Evolutionary conservation across 2,329 filamentous ascomycete genomes (phyloP).

Genomic region (Aurifilum marmelostoma): DNA sequence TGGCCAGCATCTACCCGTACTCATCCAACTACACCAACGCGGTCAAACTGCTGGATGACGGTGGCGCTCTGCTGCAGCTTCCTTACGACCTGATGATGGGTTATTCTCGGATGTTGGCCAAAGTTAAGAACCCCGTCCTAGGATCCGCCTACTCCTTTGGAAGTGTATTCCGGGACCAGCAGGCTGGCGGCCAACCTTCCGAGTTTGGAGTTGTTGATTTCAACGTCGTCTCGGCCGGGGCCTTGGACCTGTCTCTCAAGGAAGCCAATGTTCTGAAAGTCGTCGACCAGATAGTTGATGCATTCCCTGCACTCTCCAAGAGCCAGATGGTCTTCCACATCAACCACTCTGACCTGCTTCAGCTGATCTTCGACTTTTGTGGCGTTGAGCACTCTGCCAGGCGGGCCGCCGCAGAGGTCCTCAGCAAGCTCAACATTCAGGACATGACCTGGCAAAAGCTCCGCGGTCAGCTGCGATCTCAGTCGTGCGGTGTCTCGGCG

Average conservation of each 20-base stretch:
- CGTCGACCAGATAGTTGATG: constrained; percentile 82
- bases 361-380: constrained; percentile 88
- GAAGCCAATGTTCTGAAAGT: constrained; percentile 96
- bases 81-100: constrained; percentile 92
- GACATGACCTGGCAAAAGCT: constrained; percentile 84
- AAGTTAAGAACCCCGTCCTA: constrained; percentile 63
- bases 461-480: constrained; percentile 78
- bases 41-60: constrained; percentile 79
- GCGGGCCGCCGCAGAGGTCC: constrained; percentile 74
- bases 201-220: constrained; percentile 92
- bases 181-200: constrained; percentile 78
- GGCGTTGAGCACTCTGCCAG: constrained; percentile 72
- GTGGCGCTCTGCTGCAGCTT: constrained; percentile 88
- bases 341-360: constrained; percentile 84
- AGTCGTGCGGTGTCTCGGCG: constrained; percentile 78
- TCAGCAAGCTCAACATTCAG: constrained; percentile 86
- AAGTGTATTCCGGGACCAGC: constrained; percentile 79
- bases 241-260: constrained; percentile 80
- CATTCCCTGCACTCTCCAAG: constrained; percentile 74
- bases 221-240: constrained; percentile 86
- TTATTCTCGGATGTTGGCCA: constrained; percentile 81
- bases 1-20: constrained; percentile 78
- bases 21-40: constrained; percentile 79
- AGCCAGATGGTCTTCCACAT: constrained; percentile 85
- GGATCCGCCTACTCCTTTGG: constrained; percentile 87